These are phyloP conservation scores for Penicillium sp. DNA, from an alignment of 2,329 filamentous ascomycete genomes.

Conservation along the genomic window DNA sequence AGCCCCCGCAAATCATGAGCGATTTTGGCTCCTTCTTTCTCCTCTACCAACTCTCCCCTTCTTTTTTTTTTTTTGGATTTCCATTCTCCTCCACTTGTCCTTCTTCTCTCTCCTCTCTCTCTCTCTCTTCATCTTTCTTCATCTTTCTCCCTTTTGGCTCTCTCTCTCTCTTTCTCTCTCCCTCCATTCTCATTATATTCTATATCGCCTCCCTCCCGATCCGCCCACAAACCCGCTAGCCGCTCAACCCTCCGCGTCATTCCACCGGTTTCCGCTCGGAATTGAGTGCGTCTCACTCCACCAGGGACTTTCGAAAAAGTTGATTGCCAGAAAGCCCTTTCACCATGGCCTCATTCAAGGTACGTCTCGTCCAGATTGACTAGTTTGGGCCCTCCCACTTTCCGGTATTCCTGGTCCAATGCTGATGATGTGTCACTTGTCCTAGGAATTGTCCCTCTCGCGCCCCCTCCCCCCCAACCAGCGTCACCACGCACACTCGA, in stretches of 20 bases:
- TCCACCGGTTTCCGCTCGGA: slow-evolving; percentile 21
- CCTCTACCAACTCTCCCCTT: slow-evolving; percentile 26
- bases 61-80: slow-evolving; percentile 22
- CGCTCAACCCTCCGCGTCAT: slow-evolving; percentile 17
- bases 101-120: slow-evolving; percentile 11
- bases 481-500: slow-evolving; percentile 79
- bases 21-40: slow-evolving; percentile 32
- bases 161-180: neutral
- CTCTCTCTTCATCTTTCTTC: slow-evolving; percentile 12
- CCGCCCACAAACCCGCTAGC: slow-evolving; percentile 9
- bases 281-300: slow-evolving; percentile 24
- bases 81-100: slow-evolving; percentile 8
- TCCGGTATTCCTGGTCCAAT: slow-evolving; percentile 5
- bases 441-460: slow-evolving; percentile 56
- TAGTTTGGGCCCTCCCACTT: neutral
- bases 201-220: neutral
- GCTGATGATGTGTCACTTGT: slow-evolving; percentile 29
- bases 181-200: neutral
- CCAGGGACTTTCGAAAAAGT: slow-evolving; percentile 33
- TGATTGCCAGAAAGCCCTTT: slow-evolving; percentile 35
- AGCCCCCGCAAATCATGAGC: slow-evolving; percentile 32
- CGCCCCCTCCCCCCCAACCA: slow-evolving; percentile 71
- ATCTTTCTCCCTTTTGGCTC: slow-evolving; percentile 4
- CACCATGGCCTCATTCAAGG: slow-evolving; percentile 48
- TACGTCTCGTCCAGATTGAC: slow-evolving; percentile 18